Base-by-base conservation (phyloP, 1,284 basidiomycete genomes). In the Ceratobasidium theobromae region DNA sequence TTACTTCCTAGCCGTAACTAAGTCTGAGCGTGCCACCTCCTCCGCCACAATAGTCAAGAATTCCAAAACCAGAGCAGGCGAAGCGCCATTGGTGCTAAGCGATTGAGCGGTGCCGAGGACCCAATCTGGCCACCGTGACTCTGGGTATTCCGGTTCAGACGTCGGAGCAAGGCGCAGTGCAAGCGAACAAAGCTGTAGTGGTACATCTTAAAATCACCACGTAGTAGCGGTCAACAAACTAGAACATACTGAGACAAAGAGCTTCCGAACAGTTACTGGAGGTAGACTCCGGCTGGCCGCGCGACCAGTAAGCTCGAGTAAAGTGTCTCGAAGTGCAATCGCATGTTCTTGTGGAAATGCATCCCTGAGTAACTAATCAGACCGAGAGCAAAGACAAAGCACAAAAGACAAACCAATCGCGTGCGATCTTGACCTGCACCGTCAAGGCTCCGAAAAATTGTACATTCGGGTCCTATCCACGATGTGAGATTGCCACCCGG, bases 371-470 rank as follows among this genome's bases (percentile, higher is more conserved):
- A 33, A 3, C 30, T 48, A 18, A 14, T 48, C 8, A 35, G 8
- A 53, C 30, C 40, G 30, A 58, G 41, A 35, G 41, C 40, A 4
- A 54, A 45, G 14, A 4, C 27, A 27, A n/a, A n/a, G n/a, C 27
- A 46, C 16, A 69, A 48, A 62, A 14, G 32, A 75, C 86, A 71
- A 72, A 93, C 92, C 92, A 93, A 74, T 95, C 93, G 69, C 93
- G 80, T 18, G 89, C 86, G 71, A 95, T 92, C 82, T 95, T 95
- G 68, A 94, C 90, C 74, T 94, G 91, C 0, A 89, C 85, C 0
- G 91, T 95, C 73, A 95, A 92, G 3, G 93, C 93, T 3, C 92
- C 91, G 74, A 93, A 95, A 81, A 95, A 95, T 73, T 93, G 88
- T 6, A 95, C 91, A 72, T 91, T 91, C 53, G 82, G 80, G 75